Evolutionary conservation across 1,139 yeast species (phyloP).

Genomic region (Groenewaldozyma sp.): DNA sequence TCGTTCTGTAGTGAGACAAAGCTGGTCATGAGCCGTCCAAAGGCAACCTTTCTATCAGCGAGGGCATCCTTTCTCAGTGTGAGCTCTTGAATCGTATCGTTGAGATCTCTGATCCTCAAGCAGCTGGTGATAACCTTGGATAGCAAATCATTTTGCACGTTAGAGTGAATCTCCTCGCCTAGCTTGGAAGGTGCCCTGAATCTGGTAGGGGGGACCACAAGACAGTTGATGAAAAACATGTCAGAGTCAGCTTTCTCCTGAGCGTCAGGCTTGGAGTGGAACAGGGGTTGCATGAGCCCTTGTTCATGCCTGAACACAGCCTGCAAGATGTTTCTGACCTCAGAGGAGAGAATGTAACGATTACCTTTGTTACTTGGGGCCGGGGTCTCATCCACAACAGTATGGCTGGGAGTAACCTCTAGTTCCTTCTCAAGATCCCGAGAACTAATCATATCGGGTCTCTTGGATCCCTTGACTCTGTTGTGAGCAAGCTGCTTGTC

Average conservation of each 20-base stretch:
- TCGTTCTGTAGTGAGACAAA: conserved; percentile 93
- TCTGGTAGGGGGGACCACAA: conserved; percentile 94
- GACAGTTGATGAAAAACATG: conserved; percentile 76
- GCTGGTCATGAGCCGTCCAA: conserved; percentile 88
- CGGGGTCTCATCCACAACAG: conserved; percentile 26
- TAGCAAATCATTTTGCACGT: conserved; percentile 81
- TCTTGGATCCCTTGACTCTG: conserved; percentile 65
- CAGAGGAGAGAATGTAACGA: conserved; percentile 79
- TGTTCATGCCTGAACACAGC: conserved; percentile 64
- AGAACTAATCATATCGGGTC: conserved; percentile 71
- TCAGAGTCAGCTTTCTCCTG: conserved; percentile 54
- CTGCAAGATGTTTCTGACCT: conserved; percentile 68
- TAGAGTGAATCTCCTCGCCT: conserved; percentile 94
- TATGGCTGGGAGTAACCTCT: conserved; percentile 17
- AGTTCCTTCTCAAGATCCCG: too few species aligned
- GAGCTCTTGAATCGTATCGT: conserved; percentile 47
- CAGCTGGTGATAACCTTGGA: conserved; percentile 74
- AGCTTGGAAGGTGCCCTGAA: conserved; percentile 94
- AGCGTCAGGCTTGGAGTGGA: conserved; percentile 67
- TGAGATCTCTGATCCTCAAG: conserved; percentile 75
- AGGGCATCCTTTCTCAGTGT: conserved; percentile 51
- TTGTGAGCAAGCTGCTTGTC: conserved; percentile 75
- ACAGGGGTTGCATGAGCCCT: conserved; percentile 36
- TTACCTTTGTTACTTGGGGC: conserved; percentile 40
- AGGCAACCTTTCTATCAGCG: conserved; percentile 65